These are phyloP conservation scores for Ustilago crameri DNA, from an alignment of 1,284 basidiomycete genomes.

Conservation along the genomic window DNA sequence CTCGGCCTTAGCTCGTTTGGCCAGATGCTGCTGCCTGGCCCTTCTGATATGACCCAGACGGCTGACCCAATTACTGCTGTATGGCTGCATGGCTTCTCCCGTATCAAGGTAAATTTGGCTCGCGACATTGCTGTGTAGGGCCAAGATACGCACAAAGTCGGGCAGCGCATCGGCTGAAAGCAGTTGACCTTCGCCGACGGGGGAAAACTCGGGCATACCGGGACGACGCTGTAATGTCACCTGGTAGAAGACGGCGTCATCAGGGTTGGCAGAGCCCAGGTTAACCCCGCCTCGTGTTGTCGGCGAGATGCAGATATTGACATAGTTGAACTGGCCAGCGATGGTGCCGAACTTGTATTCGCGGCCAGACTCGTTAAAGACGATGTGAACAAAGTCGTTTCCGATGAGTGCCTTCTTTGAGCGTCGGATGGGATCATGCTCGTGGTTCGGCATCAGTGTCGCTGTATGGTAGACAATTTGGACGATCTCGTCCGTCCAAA, in stretches of 20 bases:
- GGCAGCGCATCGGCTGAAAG: constrained; percentile 59
- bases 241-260: constrained; percentile 63
- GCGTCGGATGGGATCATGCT: constrained; percentile 51
- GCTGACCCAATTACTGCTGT: constrained; percentile 62
- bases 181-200: constrained; percentile 64
- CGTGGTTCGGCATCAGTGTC: constrained; percentile 87
- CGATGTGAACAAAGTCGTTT: constrained; percentile 73
- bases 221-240: constrained; percentile 63
- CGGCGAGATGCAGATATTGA: constrained; percentile 87
- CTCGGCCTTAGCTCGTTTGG: constrained; percentile 24
- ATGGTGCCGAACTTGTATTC: constrained; percentile 89
- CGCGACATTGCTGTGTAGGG: constrained; percentile 63
- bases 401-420: constrained; percentile 67
- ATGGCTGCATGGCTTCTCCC: constrained; percentile 63
- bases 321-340: constrained; percentile 91
- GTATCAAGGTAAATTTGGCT: constrained; percentile 66
- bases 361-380: constrained; percentile 81
- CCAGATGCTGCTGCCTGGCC: constrained; percentile 29
- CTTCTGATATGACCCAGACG: constrained; percentile 52
- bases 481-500: constrained; percentile 98
- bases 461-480: constrained; percentile 96
- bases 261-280: constrained; percentile 59
- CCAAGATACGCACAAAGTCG: constrained; percentile 62
- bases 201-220: constrained; percentile 64
- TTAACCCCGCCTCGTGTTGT: constrained; percentile 57